Evolutionary conservation across 2,329 filamentous ascomycete genomes (phyloP).

Genomic region (Knoxdaviesia proteae): DNA sequence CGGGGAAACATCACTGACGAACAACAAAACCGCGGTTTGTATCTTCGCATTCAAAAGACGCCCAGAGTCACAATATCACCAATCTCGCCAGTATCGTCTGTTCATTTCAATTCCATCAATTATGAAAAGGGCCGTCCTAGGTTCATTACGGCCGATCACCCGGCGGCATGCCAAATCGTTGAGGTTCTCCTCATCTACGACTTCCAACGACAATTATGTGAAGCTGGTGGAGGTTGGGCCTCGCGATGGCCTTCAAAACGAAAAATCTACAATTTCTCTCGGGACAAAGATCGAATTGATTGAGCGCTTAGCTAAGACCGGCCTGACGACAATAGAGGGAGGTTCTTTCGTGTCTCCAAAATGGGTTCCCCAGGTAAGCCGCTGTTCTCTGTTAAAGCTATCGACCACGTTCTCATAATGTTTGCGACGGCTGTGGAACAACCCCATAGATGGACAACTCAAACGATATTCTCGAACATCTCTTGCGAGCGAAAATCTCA

Average conservation of each 20-base stretch:
- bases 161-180: too few relatives aligned
- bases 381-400: not conserved
- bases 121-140: too few relatives aligned
- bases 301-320: conserved; percentile 43
- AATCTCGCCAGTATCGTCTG: too few relatives aligned
- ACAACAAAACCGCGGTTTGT: too few relatives aligned
- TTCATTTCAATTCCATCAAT: too few relatives aligned
- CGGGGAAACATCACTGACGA: too few relatives aligned
- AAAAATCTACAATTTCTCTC: conserved; percentile 49
- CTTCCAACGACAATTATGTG: conserved; percentile 19
- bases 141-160: too few relatives aligned
- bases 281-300: conserved; percentile 61
- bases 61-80: too few relatives aligned
- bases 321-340: conserved; percentile 54
- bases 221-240: conserved; percentile 68
- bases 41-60: too few relatives aligned
- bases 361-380: conserved; percentile 57
- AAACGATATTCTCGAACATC: conserved; percentile 48
- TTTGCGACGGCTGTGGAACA: conserved; percentile 3
- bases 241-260: conserved; percentile 72
- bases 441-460: conserved; percentile 53
- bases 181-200: too few relatives aligned
- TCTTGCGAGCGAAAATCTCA: conserved; percentile 35
- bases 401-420: not conserved
- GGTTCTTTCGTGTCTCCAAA: conserved; percentile 69